A percentile compares a stretch with the other conserved stretches of the same genome.
Conservation (phyloP, 176 grass and related monocot genomes). For the Pontederia paniculata region DNA sequence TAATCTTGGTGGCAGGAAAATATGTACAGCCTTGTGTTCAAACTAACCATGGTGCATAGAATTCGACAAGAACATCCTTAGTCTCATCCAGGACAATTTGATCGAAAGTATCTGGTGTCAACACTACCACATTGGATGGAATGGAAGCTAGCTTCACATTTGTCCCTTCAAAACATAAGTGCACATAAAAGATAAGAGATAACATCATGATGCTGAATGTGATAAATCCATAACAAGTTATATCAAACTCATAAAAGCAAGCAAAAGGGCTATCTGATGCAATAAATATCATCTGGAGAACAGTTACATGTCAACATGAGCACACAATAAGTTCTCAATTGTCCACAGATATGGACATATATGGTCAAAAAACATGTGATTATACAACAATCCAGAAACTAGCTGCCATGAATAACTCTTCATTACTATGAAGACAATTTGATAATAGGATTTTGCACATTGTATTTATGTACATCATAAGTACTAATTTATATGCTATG, state of each 20-base stretch:
- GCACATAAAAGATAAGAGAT: constrained; percentile 3
- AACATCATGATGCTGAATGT: constrained; percentile 4
- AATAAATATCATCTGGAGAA: too few relatives aligned
- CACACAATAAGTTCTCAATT: too few relatives aligned
- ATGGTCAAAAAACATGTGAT: too few relatives aligned
- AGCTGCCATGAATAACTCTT: too few relatives aligned
- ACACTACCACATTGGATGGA: constrained; percentile 70
- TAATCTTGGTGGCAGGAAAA: neutral
- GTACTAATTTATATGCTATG: too few relatives aligned
- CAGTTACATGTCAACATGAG: too few relatives aligned
- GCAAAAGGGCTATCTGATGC: too few relatives aligned
- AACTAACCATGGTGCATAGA: constrained; percentile 96
- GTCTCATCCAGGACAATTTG: constrained; percentile 83
- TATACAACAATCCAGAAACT: too few relatives aligned
- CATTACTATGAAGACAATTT: too few relatives aligned
- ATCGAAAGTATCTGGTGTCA: constrained; percentile 59
- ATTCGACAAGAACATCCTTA: constrained; percentile 98
- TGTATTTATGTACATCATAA: too few relatives aligned
- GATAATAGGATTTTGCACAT: too few relatives aligned
- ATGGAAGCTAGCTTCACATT: constrained; percentile 80
- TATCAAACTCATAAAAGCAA: neutral
- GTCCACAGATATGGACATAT: too few relatives aligned
- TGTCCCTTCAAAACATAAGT: constrained; percentile 46
- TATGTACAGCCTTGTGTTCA: neutral
- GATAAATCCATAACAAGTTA: neutral